Percentiles rank a stretch among this genome's conserved stretches.
phyloP scores from a whole-genome alignment of 2,329 filamentous ascomycete genomes.

The Xylaria sp. region DNA sequence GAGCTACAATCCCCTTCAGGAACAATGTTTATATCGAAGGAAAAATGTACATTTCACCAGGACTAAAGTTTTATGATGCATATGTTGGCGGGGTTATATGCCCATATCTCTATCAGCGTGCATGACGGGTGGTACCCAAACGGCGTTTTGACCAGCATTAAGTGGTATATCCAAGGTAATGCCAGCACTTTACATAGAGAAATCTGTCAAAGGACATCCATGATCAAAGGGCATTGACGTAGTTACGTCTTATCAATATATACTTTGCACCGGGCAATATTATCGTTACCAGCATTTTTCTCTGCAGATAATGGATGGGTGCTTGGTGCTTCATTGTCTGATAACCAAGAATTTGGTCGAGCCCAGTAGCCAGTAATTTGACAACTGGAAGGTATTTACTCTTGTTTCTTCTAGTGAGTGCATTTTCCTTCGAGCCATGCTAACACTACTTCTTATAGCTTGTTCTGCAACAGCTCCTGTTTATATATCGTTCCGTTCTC shows the following conservation, averaged over 20 bases:
- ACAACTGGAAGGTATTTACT: background rate
- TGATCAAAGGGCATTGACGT: conserved; percentile 40
- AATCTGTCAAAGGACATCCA: conserved; percentile 40
- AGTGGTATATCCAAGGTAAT: conserved; percentile 42
- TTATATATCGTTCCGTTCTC: background rate
- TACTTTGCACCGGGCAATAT: conserved; percentile 34
- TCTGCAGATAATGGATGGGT: conserved; percentile 11
- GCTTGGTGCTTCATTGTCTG: conserved; percentile 14
- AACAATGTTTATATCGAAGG: conserved; percentile 39
- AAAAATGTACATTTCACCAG: conserved; percentile 42
- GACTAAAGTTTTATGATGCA: conserved; percentile 41
- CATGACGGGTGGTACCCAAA: conserved; percentile 31
- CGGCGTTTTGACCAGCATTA: conserved; percentile 45
- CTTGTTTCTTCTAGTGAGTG: conserved; percentile 26
- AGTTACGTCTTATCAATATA: conserved; percentile 46
- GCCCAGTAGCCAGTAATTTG: conserved; percentile 21
- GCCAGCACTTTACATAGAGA: conserved; percentile 45
- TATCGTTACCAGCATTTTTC: conserved; percentile 12
- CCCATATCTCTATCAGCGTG: conserved; percentile 38
- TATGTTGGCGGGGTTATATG: conserved; percentile 39
- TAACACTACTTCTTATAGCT: conserved; percentile 12
- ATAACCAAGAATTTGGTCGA: conserved; percentile 16
- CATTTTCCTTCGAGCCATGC: background rate
- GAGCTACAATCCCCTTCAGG: conserved; percentile 31
- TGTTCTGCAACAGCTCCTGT: background rate